phyloP scores from a whole-genome alignment of 1,139 yeast species.

The Schizosaccharomyces versatilis region DNA sequence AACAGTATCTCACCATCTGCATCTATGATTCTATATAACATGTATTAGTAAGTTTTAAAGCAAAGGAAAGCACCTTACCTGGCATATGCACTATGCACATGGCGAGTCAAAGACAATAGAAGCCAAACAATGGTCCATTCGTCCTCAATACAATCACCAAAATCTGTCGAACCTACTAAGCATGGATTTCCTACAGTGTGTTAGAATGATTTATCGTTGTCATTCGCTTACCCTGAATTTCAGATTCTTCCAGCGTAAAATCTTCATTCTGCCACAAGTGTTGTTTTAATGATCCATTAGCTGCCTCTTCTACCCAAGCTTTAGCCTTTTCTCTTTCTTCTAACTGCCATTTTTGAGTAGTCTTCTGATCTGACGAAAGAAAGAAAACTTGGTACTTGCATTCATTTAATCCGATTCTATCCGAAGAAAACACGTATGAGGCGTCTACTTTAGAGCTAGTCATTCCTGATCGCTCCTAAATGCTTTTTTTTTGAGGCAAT shows the following conservation, averaged over 20 bases:
- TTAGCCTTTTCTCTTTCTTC: not conserved
- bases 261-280: conserved; percentile 17
- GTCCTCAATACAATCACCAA: conserved; percentile 27
- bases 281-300: not conserved
- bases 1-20: conserved; percentile 36
- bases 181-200: conserved; percentile 13
- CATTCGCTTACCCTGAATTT: conserved; percentile 9
- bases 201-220: too few species aligned
- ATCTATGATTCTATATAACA: conserved; percentile 22
- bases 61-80: conserved; percentile 16
- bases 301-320: not conserved
- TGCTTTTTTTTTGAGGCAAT: too few species aligned
- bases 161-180: conserved; percentile 25
- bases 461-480: too few species aligned
- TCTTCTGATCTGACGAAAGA: not conserved
- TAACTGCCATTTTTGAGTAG: not conserved
- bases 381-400: not conserved
- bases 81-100: conserved; percentile 23
- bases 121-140: conserved; percentile 27
- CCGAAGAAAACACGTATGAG: too few species aligned
- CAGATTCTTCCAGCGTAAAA: conserved; percentile 9
- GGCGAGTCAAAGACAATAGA: conserved; percentile 22
- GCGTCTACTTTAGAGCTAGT: too few species aligned
- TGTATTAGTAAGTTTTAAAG: not conserved
- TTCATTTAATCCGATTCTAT: not conserved